Evolutionary conservation across 2,329 filamentous ascomycete species (phyloP), one percentile per base, ranked within the genome.

Genomic region (Cordyceps tenuipes): DNA sequence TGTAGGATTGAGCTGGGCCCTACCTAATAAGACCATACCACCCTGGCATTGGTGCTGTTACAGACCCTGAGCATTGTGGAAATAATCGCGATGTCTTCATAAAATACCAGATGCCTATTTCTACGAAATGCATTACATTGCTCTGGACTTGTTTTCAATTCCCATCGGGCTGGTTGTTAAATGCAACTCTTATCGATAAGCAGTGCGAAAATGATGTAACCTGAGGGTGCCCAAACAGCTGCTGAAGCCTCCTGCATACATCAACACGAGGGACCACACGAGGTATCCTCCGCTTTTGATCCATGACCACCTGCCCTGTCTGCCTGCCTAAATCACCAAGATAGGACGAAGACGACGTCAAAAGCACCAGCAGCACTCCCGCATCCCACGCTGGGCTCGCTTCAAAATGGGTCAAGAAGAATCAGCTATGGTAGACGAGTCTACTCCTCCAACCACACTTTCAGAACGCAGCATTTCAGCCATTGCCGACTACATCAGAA

Each of bases 391-490:
- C 65, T 66, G 70, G 68, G 63, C 68, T 59, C 66, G 66, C 64
- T 71, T 68, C 67, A 90, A 77, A 60, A 97, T 97, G 93, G 92
- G 92, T 62, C 91, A 96, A 72, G 90, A 96, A 70, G 80, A 86
- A 65, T 95, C 90, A 26, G 79, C 76, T 36, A 76, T 92, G 64
- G 61, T 69, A 8, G 82, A 87, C 68, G 84, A 88, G 63, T 80
- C 81, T 63, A 83, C 82, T 57, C 75, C 77, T 43, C 84, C 93
- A 1, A 70, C 78, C 57, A 89, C 85, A 0, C 80, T 97, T 15
- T 75, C 81, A 47, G 82, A 82, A 36, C 85, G 91, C 60, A 88
- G 82, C 31, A 73, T 97, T 15, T 79, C 87, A 19, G 88, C 84
- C 4, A 78, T 97, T 44, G 92, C 91, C n/a, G 82, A 88, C 31